phyloP scores from a whole-genome alignment of 2,329 filamentous ascomycete genomes.

The Raffaelea arxii region DNA sequence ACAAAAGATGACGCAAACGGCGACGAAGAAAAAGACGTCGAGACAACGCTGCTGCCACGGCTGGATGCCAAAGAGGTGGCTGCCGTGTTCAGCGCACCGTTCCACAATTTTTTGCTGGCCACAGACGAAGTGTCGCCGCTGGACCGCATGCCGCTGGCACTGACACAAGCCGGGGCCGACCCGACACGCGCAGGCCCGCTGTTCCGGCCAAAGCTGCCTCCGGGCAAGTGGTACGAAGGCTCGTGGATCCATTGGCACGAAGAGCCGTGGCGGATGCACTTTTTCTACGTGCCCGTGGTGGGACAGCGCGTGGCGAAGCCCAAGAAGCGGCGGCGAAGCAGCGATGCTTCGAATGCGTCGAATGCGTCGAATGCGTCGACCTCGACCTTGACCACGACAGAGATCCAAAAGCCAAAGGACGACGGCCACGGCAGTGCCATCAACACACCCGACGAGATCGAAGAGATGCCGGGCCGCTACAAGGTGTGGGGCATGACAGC shows the following conservation, averaged over 20 bases:
- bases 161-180: background rate
- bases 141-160: slow-evolving; percentile 6
- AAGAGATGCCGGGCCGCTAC: slow-evolving; percentile 45
- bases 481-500: slow-evolving; percentile 95
- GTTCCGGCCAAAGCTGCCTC: slow-evolving; percentile 22
- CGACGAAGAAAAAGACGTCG: too few species aligned
- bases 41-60: slow-evolving; percentile 66
- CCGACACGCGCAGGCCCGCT: slow-evolving; percentile 15
- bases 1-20: background rate
- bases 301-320: slow-evolving; percentile 61
- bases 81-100: slow-evolving; percentile 83
- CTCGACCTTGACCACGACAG: background rate
- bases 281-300: slow-evolving; percentile 78
- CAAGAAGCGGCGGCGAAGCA: slow-evolving; percentile 12
- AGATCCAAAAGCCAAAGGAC: slow-evolving; percentile 14
- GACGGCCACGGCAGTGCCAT: slow-evolving; percentile 11
- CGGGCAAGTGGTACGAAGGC: slow-evolving; percentile 74
- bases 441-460: slow-evolving; percentile 11
- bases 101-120: slow-evolving; percentile 67
- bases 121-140: slow-evolving; percentile 41
- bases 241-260: slow-evolving; percentile 73
- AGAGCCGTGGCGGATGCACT: slow-evolving; percentile 74
- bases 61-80: slow-evolving; percentile 87
- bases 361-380: background rate
- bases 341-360: background rate